These are phyloP conservation scores for Mortierella sp. DNA, from an alignment of 371 early-diverging fungal genomes.

Conservation along the genomic window DNA sequence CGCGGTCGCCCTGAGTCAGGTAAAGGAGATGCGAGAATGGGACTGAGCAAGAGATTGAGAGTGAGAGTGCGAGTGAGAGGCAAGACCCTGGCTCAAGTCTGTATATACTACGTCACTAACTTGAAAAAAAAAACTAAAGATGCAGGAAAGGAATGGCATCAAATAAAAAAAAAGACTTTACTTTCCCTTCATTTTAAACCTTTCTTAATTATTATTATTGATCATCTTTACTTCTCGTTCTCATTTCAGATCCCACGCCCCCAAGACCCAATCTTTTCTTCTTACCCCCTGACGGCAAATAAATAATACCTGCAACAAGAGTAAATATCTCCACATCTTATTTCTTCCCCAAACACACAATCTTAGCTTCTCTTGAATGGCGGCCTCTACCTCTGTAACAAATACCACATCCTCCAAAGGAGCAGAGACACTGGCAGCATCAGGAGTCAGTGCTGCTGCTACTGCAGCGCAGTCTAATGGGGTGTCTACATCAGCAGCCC, in stretches of 20 bases:
- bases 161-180: background rate
- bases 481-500: conserved; percentile 6
- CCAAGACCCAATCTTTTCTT: background rate
- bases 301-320: background rate
- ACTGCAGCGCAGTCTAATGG: conserved; percentile 12
- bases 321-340: background rate
- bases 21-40: background rate
- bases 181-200: background rate
- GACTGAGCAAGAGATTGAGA: background rate
- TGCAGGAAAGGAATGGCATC: too few relatives aligned
- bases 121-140: background rate
- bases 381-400: conserved; percentile 17
- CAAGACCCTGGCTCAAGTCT: background rate
- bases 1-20: conserved; percentile 30
- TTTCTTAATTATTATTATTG: conserved; percentile 8
- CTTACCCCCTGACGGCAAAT: background rate
- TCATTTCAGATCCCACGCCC: background rate
- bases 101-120: background rate
- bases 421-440: conserved; percentile 12
- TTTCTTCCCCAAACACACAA: background rate
- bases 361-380: conserved; percentile 6
- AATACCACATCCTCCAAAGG: conserved; percentile 16
- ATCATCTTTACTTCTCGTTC: conserved; percentile 4
- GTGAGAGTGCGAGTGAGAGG: background rate
- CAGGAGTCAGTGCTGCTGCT: conserved; percentile 13